Conservation (phyloP, 345 rosid genomes). For the Acer yangbiense region DNA sequence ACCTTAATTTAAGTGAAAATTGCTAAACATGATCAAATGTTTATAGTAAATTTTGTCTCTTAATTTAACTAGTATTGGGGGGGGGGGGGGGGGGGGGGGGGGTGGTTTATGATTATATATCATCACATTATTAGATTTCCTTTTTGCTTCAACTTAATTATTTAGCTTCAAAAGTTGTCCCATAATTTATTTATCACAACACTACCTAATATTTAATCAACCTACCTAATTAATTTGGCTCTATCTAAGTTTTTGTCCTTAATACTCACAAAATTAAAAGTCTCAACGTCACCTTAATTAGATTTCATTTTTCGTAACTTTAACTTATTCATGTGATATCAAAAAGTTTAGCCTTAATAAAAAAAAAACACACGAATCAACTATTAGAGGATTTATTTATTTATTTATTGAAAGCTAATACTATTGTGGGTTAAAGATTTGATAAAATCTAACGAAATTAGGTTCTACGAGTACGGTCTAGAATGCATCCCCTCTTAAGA, state of each 20-base stretch:
- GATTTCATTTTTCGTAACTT: not conserved
- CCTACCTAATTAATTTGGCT: not conserved
- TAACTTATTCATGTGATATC: not conserved
- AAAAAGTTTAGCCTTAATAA: not conserved
- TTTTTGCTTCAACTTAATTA: constrained; percentile 11
- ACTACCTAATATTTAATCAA: constrained; percentile 1
- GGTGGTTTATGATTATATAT: not conserved
- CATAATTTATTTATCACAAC: constrained; percentile 11
- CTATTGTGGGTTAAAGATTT: no score
- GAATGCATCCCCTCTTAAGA: no score
- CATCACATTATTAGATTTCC: not conserved
- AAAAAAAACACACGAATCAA: no score
- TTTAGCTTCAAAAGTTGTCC: constrained; percentile 20
- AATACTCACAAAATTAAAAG: not conserved
- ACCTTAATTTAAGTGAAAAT: no score
- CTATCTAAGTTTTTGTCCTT: constrained; percentile 12
- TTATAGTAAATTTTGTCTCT: not conserved
- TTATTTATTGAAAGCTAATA: no score
- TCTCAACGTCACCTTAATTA: not conserved
- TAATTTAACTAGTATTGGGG: not conserved
- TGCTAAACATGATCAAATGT: no score
- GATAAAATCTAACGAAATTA: no score
- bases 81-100: constrained; percentile 6
- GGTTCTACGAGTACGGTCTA: no score
- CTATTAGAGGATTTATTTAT: no score